Conservation (phyloP, 73 alveolate genomes). For the Paramecium pentaurelia region DNA sequence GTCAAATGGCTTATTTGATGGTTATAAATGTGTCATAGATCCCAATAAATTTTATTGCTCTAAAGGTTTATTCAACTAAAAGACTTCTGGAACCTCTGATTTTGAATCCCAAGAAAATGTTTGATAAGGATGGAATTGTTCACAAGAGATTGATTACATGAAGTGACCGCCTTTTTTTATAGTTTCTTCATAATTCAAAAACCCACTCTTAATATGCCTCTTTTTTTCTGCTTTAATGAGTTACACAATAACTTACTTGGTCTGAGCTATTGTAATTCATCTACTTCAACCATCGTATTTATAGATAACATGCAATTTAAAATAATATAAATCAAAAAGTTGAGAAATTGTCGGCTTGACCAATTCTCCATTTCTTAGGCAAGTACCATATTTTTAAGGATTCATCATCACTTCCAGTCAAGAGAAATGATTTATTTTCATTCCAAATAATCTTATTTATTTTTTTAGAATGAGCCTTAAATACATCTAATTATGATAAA, state of each 20-base stretch:
- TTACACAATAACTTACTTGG: constrained; percentile 1
- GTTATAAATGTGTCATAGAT: background rate
- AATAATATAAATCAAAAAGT: background rate
- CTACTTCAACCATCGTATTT: background rate
- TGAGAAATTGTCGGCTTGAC: background rate
- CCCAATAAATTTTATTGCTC: background rate
- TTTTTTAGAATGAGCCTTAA: constrained; percentile 53
- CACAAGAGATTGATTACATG: background rate
- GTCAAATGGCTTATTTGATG: constrained; percentile 15
- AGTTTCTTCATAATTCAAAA: background rate
- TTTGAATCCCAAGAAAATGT: background rate
- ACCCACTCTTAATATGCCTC: constrained; percentile 10
- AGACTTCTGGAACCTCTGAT: constrained; percentile 1
- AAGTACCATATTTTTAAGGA: background rate
- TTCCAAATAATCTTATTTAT: constrained; percentile 48
- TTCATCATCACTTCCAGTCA: constrained; percentile 33
- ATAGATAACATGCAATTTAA: background rate
- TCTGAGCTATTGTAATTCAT: background rate
- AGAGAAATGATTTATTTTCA: background rate
- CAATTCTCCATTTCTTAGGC: constrained; percentile 9
- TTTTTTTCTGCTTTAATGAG: constrained; percentile 23
- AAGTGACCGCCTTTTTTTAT: constrained; percentile 24
- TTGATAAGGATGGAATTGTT: background rate
- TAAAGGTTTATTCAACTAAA: background rate
- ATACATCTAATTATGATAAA: background rate